These are phyloP conservation scores for Gynochthodes officinalis DNA, from an alignment of 257 asterid genomes.

Conservation along the genomic window DNA sequence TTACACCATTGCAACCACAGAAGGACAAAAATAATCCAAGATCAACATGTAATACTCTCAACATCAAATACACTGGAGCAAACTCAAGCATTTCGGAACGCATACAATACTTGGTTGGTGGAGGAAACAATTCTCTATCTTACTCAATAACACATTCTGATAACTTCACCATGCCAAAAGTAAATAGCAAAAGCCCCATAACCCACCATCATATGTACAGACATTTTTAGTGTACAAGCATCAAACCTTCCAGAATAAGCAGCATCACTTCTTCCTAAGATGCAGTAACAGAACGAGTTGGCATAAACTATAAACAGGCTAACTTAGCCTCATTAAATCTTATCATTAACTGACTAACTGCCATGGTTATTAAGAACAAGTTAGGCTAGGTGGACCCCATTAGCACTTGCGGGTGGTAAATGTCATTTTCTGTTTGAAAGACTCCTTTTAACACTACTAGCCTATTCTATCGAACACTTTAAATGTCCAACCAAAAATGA, in stretches of 20 bases:
- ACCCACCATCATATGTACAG: neutral
- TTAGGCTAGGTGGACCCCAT: no score
- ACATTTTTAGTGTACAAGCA: neutral
- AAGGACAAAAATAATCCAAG: neutral
- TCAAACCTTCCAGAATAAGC: neutral
- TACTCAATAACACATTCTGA: neutral
- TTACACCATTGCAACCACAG: neutral
- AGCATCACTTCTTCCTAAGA: neutral
- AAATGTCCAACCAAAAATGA: neutral
- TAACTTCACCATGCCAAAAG: no score
- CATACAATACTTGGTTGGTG: neutral
- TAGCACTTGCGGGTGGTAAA: neutral
- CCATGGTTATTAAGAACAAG: neutral
- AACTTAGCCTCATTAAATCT: neutral
- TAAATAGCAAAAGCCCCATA: neutral
- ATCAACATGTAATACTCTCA: neutral
- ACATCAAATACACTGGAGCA: neutral
- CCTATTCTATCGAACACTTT: neutral
- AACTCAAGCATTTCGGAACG: neutral
- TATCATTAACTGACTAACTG: neutral
- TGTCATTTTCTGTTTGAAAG: neutral
- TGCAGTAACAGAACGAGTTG: neutral
- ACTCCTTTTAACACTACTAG: neutral
- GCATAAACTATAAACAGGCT: neutral
- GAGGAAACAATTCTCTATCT: neutral